Evolutionary conservation across 2,329 filamentous ascomycete genomes (phyloP).

Genomic region (Aspergillaceae sp.): DNA sequence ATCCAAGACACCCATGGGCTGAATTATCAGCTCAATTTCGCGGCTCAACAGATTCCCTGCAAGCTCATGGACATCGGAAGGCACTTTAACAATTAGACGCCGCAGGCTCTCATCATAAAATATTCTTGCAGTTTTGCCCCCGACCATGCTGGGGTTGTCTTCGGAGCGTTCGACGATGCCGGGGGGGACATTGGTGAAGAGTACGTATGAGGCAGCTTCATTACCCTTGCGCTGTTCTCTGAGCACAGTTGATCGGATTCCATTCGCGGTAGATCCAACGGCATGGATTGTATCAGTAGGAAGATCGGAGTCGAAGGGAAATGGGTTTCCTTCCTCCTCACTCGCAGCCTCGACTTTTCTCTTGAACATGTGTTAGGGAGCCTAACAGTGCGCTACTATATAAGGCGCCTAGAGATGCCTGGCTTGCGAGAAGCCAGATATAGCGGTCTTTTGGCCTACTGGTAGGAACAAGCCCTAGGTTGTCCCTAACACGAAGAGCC

Average conservation of each 20-base stretch:
- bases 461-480: too few relatives aligned
- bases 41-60: neutral
- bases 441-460: too few relatives aligned
- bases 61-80: neutral
- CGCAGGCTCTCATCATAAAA: neutral
- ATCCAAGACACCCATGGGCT: neutral
- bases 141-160: neutral
- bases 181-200: neutral
- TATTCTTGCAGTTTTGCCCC: neutral
- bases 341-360: too few relatives aligned
- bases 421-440: too few relatives aligned
- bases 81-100: neutral
- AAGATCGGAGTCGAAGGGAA: too few relatives aligned
- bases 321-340: too few relatives aligned
- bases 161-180: neutral
- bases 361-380: too few relatives aligned
- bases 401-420: too few relatives aligned
- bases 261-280: too few relatives aligned
- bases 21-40: neutral
- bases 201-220: neutral
- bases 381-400: too few relatives aligned
- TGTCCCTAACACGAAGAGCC: too few relatives aligned
- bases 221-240: neutral
- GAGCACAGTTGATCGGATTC: neutral
- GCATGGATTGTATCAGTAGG: too few relatives aligned